Conservation (phyloP, 352 stramenopile species). For the Pythium monospermum region DNA sequence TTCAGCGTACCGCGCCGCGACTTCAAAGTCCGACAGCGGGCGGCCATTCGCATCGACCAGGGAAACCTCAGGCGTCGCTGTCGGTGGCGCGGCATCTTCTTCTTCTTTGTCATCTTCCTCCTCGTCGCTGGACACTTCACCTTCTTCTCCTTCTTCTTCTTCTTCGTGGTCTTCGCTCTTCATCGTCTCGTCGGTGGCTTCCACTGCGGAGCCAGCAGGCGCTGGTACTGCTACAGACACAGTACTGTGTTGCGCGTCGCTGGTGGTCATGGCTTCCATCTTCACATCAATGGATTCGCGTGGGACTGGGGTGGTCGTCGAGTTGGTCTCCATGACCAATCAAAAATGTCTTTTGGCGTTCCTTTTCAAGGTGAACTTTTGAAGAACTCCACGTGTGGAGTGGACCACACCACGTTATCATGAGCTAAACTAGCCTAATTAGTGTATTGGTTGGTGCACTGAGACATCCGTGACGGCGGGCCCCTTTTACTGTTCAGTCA, state of each 20-base stretch:
- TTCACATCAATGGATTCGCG: not conserved
- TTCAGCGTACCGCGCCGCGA: constrained; percentile 29
- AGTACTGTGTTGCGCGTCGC: not conserved
- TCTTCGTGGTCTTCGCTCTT: constrained; percentile 2
- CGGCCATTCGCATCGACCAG: constrained; percentile 9
- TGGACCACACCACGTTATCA: constrained; percentile 6
- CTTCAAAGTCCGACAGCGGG: constrained; percentile 25
- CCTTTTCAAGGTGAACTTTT: constrained; percentile 8
- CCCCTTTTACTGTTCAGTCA: too few species aligned
- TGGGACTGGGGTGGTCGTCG: not conserved
- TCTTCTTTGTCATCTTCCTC: constrained; percentile 12
- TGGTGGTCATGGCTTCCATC: not conserved
- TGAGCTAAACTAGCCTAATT: constrained; percentile 2
- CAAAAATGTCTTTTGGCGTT: too few species aligned
- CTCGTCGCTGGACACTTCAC: constrained; percentile 4
- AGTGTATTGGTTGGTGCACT: too few species aligned
- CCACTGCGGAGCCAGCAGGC: not conserved
- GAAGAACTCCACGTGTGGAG: not conserved
- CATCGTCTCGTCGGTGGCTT: constrained; percentile 4
- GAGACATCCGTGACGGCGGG: not conserved
- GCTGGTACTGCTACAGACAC: not conserved
- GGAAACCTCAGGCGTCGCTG: not conserved
- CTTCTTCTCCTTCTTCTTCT: not conserved
- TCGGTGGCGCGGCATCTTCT: not conserved
- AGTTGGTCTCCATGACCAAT: not conserved